Evolutionary conservation across 2,329 filamentous ascomycete species (phyloP), one percentile per base, ranked within the genome.

Genomic region (Myrmaecium sp.): DNA sequence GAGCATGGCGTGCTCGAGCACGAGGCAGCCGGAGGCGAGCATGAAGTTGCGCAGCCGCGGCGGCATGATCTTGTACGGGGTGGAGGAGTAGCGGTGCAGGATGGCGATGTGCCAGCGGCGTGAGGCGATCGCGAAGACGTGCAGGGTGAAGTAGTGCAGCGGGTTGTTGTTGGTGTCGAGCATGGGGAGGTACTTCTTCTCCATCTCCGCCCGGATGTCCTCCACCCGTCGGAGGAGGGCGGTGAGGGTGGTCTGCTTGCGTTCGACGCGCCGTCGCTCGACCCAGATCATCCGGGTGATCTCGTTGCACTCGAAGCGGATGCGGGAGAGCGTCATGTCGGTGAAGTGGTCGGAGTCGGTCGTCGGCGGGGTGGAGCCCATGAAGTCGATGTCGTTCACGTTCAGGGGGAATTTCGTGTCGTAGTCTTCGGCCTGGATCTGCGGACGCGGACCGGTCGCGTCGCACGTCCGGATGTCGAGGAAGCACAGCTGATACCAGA

Each of bases 401-500:
- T 82, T 81, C 7, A 76, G 52, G 1, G 78, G 78, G 14, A 81
- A 61, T 33, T 66, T 69, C 0, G 77, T 81, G 38, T 81, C 75
- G 45, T 74, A 83, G 39, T 83, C 76, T 13, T 79, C 75, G 20
- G 64, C 59, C n/a, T 74, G 65, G 28, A 83, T 80, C 27, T 69
- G 64, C 1, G 74, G 74, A 14, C 71, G 62, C 6, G 77, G 77
- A 0, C 76, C 78, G 34, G 79, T 76, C 2, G 72, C 68, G 48
- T 83, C 77, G 40, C 70, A 78, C 1, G 76, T 81, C 20, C 75
- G 62, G 30, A 81, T 65, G 43, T 83, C 78, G 6, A 84, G 58
- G 43, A 79, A 79, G 47, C 74, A 81, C 12, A 84, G 59, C 39
- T 83, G 76, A 43, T 81, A 73, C 78, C 77, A 83, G 17, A 82